Evolutionary conservation across 495 filamentous ascomycete genomes (phyloP).

Genomic region (Thermochaetoides thermophila): DNA sequence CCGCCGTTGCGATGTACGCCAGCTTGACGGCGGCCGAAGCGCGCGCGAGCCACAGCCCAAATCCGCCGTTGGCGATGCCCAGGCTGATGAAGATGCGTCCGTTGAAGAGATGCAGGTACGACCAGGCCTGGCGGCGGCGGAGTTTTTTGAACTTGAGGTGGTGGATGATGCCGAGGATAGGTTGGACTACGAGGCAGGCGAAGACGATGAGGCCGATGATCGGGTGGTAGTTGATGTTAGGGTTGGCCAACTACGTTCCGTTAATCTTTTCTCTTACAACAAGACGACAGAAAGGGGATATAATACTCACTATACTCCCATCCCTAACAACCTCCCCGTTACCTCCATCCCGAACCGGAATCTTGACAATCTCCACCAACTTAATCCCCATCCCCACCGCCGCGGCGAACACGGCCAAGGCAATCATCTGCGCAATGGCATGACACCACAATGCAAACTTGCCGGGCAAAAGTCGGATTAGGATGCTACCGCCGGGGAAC

Average conservation of each 20-base stretch:
- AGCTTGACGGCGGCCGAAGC: constrained; percentile 14
- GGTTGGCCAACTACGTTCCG: constrained; percentile 17
- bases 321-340: neutral
- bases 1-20: constrained; percentile 23
- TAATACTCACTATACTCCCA: neutral
- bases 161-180: constrained; percentile 44
- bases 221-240: constrained; percentile 24
- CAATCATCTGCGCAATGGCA: constrained; percentile 37
- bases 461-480: constrained; percentile 35
- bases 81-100: constrained; percentile 46
- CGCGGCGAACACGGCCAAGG: constrained; percentile 32
- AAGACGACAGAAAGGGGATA: neutral
- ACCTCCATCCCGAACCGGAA: neutral
- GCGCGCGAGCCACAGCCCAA: constrained; percentile 40
- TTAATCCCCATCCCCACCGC: constrained; percentile 45
- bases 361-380: constrained; percentile 24
- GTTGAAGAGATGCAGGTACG: constrained; percentile 48
- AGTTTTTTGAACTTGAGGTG: constrained; percentile 39
- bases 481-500: constrained; percentile 40
- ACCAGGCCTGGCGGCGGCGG: constrained; percentile 33
- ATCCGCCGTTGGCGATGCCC: constrained; percentile 53
- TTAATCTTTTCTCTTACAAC: neutral
- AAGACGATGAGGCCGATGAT: constrained; percentile 48
- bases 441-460: constrained; percentile 29
- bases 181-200: constrained; percentile 41